Base-by-base conservation (phyloP, 306 rosid genomes). In the Pterocarpus macrocarpus region DNA sequence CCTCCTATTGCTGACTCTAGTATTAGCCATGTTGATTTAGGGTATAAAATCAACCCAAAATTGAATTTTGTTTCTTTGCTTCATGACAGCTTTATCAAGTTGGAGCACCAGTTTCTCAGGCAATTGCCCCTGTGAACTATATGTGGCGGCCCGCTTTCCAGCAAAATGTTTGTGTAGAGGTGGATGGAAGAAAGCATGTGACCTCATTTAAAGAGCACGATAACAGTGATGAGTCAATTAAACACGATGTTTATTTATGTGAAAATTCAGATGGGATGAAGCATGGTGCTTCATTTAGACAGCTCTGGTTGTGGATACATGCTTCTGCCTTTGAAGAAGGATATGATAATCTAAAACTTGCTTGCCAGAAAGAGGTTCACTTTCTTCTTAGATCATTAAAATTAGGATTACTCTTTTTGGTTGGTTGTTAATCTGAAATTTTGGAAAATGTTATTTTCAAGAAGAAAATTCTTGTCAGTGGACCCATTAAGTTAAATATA, bases 251-350 rank as follows among this genome's bases (percentile, higher is more conserved):
- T 38, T 49, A 76, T 33, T 71, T 59, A 65, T 39, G 55, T 43
- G 79, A 80, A 58, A 65, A 71, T 30, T 58, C 78, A 58, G 80
- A 75, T 52, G 50, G 53, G 39, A 30, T 39, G 71, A 64, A 84
- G 58, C 56, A 14, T 13, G 38, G 34, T 79, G 85, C 81, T 85
- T 73, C 85, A 68, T 62, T 53, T 72, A 92, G 95, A 85, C 91
- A 83, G 64, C 88, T 92, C 65, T 92, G 97, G 97, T 88, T 92
- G 77, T 95, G 98, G 97, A 81, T 92, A 47, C 98, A 95, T 83
- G 90, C 92, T 80, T 90, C 92, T 81, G 90, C 91, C 52, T 88
- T 88, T 68, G 61, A 67, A 63, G 97, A 90, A 87, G 98, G 92
- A 85, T 89, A 85, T 59, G 85, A 84, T 83, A 78, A 82, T 87